These are phyloP conservation scores for Vigna radiata DNA, from an alignment of 306 rosid species.

Conservation along the genomic window DNA sequence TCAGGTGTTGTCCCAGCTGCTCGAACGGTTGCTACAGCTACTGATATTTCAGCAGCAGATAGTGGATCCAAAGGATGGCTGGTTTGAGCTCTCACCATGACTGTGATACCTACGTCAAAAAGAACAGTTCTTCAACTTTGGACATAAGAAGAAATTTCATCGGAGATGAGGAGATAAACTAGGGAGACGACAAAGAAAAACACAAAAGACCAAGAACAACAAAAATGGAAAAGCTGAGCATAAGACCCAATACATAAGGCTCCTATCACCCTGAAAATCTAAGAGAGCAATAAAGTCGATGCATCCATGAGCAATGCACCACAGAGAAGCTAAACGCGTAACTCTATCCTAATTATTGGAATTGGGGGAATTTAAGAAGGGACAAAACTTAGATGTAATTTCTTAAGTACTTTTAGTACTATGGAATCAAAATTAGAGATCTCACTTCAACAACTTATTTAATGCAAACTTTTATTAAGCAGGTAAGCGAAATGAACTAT, in stretches of 20 bases:
- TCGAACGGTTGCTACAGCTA: slow-evolving; percentile 82
- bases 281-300: slow-evolving; percentile 5
- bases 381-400: background rate
- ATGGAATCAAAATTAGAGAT: background rate
- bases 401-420: background rate
- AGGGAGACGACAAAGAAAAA: background rate
- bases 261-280: background rate
- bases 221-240: background rate
- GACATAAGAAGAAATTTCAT: slow-evolving; percentile 25
- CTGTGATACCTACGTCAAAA: slow-evolving; percentile 58
- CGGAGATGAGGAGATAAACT: slow-evolving; percentile 18
- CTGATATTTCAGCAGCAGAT: slow-evolving; percentile 85
- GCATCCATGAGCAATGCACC: background rate
- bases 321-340: background rate
- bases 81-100: slow-evolving; percentile 75
- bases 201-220: slow-evolving; percentile 23
- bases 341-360: slow-evolving; percentile 8
- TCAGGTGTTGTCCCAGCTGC: slow-evolving; percentile 88
- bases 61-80: slow-evolving; percentile 85
- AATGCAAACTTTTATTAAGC: background rate
- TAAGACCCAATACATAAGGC: slow-evolving; percentile 6
- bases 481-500: background rate
- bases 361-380: background rate
- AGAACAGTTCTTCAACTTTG: slow-evolving; percentile 33
- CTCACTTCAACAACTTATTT: background rate